Conservation (phyloP, 257 asterid genomes). For the Nicotiana tomentosiformis region DNA sequence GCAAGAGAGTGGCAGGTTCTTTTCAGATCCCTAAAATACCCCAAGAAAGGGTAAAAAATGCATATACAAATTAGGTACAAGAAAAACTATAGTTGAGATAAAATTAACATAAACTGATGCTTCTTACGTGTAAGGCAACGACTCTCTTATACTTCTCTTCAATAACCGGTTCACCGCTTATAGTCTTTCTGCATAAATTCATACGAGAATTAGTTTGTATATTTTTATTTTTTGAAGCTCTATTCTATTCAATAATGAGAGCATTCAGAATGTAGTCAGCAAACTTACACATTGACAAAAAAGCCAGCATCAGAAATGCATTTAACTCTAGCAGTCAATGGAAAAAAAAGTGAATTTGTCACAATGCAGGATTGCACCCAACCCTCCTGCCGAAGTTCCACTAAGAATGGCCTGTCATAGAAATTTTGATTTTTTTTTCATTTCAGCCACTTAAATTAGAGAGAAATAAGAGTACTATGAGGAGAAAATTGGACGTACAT, state of each 20-base stretch:
- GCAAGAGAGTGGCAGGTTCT: constrained; percentile 24
- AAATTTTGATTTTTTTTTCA: too few relatives aligned
- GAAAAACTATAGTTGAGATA: not conserved
- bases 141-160: not conserved
- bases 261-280: constrained; percentile 9
- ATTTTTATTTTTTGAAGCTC: too few relatives aligned
- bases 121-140: too few relatives aligned
- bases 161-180: constrained; percentile 1
- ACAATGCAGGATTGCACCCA: constrained; percentile 35
- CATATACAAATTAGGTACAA: too few relatives aligned
- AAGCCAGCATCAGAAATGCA: constrained; percentile 38
- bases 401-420: constrained; percentile 21
- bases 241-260: too few relatives aligned
- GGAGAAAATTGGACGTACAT: not conserved
- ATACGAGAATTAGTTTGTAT: not conserved
- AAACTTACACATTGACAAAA: constrained; percentile 29
- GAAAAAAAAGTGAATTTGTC: constrained; percentile 23
- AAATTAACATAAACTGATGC: too few relatives aligned
- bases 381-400: not conserved
- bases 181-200: not conserved
- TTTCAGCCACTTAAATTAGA: too few relatives aligned
- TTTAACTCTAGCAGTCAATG: constrained; percentile 10
- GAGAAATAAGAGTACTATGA: too few relatives aligned
- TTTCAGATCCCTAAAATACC: constrained; percentile 4
- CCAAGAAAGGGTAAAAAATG: not conserved